Evolutionary conservation across 352 stramenopile species (phyloP).

Genomic region (Paralagenidium karlingii): DNA sequence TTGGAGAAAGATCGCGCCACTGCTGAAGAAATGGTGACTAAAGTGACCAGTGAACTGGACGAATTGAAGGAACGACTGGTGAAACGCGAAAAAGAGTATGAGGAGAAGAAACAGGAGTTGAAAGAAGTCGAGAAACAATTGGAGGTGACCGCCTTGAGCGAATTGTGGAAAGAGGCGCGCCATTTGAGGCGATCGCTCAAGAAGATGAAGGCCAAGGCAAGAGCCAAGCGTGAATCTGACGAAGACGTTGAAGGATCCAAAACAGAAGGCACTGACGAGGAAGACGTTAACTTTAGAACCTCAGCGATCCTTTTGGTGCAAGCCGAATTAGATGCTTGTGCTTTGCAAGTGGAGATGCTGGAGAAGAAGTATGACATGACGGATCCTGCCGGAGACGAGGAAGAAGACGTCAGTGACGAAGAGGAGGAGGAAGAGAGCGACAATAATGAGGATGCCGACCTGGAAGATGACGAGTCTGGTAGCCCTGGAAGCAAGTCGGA

Average conservation of each 20-base stretch:
- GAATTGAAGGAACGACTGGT: constrained; percentile 62
- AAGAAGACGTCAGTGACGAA: constrained; percentile 28
- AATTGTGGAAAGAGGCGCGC: constrained; percentile 66
- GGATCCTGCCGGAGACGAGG: constrained; percentile 34
- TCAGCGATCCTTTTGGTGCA: constrained; percentile 62
- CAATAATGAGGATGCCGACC: constrained; percentile 24
- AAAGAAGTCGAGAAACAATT: constrained; percentile 64
- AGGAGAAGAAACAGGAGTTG: constrained; percentile 68
- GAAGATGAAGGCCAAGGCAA: no score
- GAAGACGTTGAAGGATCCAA: constrained; percentile 64
- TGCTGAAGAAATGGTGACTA: constrained; percentile 72
- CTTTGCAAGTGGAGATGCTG: constrained; percentile 37
- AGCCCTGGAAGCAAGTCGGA: neutral
- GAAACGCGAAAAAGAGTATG: constrained; percentile 47
- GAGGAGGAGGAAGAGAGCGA: constrained; percentile 28
- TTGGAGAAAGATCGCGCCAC: constrained; percentile 71
- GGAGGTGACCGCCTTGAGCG: constrained; percentile 48
- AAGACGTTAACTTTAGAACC: constrained; percentile 49
- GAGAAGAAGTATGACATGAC: constrained; percentile 63
- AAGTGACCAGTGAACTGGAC: constrained; percentile 73
- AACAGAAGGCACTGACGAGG: constrained; percentile 32
- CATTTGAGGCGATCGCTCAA: constrained; percentile 37
- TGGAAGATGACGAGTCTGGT: constrained; percentile 5
- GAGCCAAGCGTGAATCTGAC: no score
- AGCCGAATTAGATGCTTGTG: constrained; percentile 59